Evolutionary conservation across 257 asterid genomes (phyloP).

Genomic region (Solanum chiquidenum): DNA sequence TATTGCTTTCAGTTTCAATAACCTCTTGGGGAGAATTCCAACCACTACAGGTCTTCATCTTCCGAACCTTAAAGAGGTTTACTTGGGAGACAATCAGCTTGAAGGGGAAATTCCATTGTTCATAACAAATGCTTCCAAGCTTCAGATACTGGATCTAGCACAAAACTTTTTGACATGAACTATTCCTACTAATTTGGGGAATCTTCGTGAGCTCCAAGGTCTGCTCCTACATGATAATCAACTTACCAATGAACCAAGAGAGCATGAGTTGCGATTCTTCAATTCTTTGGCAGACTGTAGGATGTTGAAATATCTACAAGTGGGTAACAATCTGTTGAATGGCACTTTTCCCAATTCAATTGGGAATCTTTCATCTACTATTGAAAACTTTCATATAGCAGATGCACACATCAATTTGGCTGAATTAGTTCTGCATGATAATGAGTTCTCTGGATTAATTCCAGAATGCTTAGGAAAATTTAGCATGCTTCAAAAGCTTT

Average conservation of each 20-base stretch:
- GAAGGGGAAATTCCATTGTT: slow-evolving; percentile 14
- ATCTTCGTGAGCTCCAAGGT: slow-evolving; percentile 5
- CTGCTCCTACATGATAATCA: slow-evolving; percentile 4
- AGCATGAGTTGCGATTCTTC: slow-evolving; percentile 9
- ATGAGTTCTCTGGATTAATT: slow-evolving; percentile 15
- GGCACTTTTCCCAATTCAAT: slow-evolving; percentile 19
- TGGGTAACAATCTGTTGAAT: slow-evolving; percentile 6
- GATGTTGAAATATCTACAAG: slow-evolving; percentile 5
- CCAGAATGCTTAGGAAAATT: slow-evolving; percentile 25
- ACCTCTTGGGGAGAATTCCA: slow-evolving; percentile 14
- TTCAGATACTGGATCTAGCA: slow-evolving; percentile 1
- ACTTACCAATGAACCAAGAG: neutral
- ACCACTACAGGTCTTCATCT: slow-evolving; percentile 5
- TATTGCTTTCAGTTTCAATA: neutral
- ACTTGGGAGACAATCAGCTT: slow-evolving; percentile 5
- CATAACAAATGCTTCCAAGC: slow-evolving; percentile 20
- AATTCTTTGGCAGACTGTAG: slow-evolving; percentile 16
- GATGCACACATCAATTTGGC: slow-evolving; percentile 1
- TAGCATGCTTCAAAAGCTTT: neutral
- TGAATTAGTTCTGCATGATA: neutral
- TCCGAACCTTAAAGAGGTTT: slow-evolving; percentile 14
- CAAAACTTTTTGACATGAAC: slow-evolving; percentile 7
- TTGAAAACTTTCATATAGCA: slow-evolving; percentile 1
- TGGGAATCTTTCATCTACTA: slow-evolving; percentile 14
- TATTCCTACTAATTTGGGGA: slow-evolving; percentile 19